Base-by-base conservation (phyloP, 2,329 filamentous ascomycete genomes). In the Amphichorda felina region DNA sequence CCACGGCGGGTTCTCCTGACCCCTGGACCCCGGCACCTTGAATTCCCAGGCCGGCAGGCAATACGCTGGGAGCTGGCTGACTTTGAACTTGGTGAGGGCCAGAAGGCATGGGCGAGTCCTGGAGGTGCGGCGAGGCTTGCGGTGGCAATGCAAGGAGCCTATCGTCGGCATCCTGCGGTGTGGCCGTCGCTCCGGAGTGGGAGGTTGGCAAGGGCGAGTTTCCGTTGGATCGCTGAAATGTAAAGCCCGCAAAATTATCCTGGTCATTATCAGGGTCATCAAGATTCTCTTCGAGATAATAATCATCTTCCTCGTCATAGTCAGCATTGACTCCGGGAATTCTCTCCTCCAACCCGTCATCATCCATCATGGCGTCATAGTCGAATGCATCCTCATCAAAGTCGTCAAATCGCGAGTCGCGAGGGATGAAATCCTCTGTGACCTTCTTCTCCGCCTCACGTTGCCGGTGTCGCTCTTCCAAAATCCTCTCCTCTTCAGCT, bases 401-500 rank as follows among this genome's bases (percentile, higher is more conserved):
- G 35, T 79, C 75, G 42, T 79, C 73, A 42, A 66, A 75, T 14
- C 68, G 60, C 3, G 70, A 72, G 46, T 75, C 70, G 28, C 63
- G 58, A 34, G 56, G 34, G 19, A 59, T 48, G 38, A 64, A 49
- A 15, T 39, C 36, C 13, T 56, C 52, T 3, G 51, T 54, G 4
- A 60, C 61, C 40, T 72, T 65, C 47, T 71, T 79, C 39, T 79
- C 76, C 21, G 77, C 61, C 41, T 79, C 73, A 36, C 75, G 73
- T 43, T 81, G 71, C 13, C 79, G 66, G 51, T 86, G 81, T 33
- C 76, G 71, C 45, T 85, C 83, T 52, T 86, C 84, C 28, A 87
- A 60, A 26, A 81, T 53, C 53, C 77, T 80, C 53, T 80, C 75
- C 46, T 78, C 68, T 40, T 73, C 70, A 11, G 80, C 80, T 5